Percentiles rank a stretch among this genome's conserved stretches.
Evolutionary conservation across 129 eudicot genomes (phyloP).

Genomic region (Helianthus tuberosus): DNA sequence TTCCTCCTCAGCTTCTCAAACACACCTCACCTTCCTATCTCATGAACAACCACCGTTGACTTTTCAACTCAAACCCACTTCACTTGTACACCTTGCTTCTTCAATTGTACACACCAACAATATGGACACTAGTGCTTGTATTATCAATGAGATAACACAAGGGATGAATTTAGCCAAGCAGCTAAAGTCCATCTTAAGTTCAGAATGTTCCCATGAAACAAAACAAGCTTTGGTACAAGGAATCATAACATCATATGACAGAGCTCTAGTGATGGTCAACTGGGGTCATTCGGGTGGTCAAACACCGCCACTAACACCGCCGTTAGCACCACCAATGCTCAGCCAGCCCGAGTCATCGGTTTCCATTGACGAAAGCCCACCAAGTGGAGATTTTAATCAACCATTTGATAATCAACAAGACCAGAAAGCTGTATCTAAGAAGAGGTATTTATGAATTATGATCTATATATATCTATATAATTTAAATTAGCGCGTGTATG

Average conservation of each 20-base stretch:
- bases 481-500: neutral
- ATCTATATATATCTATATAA: neutral
- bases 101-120: slow-evolving; percentile 10
- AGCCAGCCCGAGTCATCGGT: slow-evolving; percentile 55
- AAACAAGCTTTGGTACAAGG: slow-evolving; percentile 54
- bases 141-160: slow-evolving; percentile 63
- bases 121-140: slow-evolving; percentile 38
- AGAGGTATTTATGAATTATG: slow-evolving; percentile 46
- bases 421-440: slow-evolving; percentile 43
- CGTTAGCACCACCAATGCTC: slow-evolving; percentile 28
- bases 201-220: slow-evolving; percentile 40
- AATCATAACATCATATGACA: slow-evolving; percentile 68
- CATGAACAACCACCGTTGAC: slow-evolving; percentile 28
- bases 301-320: slow-evolving; percentile 35
- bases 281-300: slow-evolving; percentile 49
- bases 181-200: slow-evolving; percentile 57
- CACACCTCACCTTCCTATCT: slow-evolving; percentile 25
- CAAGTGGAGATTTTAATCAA: slow-evolving; percentile 45
- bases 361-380: slow-evolving; percentile 61
- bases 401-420: slow-evolving; percentile 35
- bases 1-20: slow-evolving; percentile 47
- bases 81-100: slow-evolving; percentile 21
- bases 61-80: slow-evolving; percentile 19
- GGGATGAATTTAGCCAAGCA: slow-evolving; percentile 80
- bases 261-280: slow-evolving; percentile 64